These are phyloP conservation scores for Fusarium sp. DNA, from an alignment of 2,329 filamentous ascomycete genomes.

Conservation along the genomic window DNA sequence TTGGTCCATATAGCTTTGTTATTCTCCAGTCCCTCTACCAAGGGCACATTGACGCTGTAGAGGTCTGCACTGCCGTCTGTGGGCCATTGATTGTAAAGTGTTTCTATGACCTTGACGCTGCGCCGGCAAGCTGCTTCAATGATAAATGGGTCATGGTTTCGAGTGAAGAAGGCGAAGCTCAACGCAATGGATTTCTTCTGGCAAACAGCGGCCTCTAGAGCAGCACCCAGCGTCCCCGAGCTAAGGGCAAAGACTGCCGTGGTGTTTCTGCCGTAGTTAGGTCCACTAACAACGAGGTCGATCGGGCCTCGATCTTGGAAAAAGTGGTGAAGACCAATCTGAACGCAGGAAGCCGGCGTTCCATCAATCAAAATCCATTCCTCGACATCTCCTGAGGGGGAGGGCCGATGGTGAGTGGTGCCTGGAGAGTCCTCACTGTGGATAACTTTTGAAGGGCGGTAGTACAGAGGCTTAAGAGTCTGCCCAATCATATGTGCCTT, in stretches of 20 bases:
- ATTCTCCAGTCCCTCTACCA: conserved; percentile 77
- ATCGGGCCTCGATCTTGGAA: conserved; percentile 76
- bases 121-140: conserved; percentile 81
- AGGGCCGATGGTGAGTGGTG: conserved; percentile 66
- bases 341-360: conserved; percentile 81
- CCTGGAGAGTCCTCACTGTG: conserved; percentile 64
- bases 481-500: conserved; percentile 97
- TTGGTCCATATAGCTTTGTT: conserved; percentile 82
- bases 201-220: conserved; percentile 80
- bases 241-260: conserved; percentile 82
- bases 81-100: conserved; percentile 79
- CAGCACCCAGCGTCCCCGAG: conserved; percentile 80
- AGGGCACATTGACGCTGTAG: conserved; percentile 91
- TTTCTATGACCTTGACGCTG: conserved; percentile 79
- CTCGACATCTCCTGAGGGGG: conserved; percentile 67
- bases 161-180: conserved; percentile 88
- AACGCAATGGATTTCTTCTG: conserved; percentile 78
- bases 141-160: conserved; percentile 82
- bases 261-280: conserved; percentile 85
- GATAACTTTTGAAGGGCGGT: conserved; percentile 65
- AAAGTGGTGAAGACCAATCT: conserved; percentile 84
- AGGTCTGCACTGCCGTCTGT: conserved; percentile 74
- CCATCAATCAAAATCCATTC: conserved; percentile 87
- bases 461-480: conserved; percentile 85
- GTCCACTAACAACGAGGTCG: conserved; percentile 81